Base-by-base conservation (phyloP, 768 basidiomycete genomes). In the Lactarius sanguifluus region DNA sequence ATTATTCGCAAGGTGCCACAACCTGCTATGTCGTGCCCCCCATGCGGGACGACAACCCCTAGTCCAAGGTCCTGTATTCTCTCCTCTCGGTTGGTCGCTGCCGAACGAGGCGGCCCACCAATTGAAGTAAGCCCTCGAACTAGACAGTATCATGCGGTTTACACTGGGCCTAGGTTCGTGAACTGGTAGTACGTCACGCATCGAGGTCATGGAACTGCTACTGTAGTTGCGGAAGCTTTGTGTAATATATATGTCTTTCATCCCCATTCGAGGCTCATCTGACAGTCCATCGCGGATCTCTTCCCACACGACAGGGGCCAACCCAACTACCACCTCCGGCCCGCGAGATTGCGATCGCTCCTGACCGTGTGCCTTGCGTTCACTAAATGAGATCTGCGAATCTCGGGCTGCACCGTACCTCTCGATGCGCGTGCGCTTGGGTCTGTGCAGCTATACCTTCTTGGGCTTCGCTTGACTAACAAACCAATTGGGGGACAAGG, bases 311-410 rank as follows among this genome's bases (percentile, higher is more conserved):
- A 57, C 9, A 34, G 34, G 34, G 34, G 34, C 34, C 34, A 9
- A 16, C 13, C 38, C 4, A 40, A 40, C 15, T 40, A 40, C 38
- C 38, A 10, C 13, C 36, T 38, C 38, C 10, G 15, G 38, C 15
- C n/a, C 5, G 0, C 1, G 20, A 16, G 23, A 41, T n/a, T 8
- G 7, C 9, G 5, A 16, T 28, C 1, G 32, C 20, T 36, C 43
- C 13, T 18, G 45, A 55, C 32, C 64, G 50, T 62, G 12, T 28
- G 47, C 65, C 65, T 54, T 57, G 61, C 52, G 50, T 41, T 32
- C 47, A 62, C 13, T 36, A 45, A 57, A 47, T 25, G 30, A 41
- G 16, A 30, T 52, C 30, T 40, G 57, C 65, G 61, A 23, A 67
- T 63, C 57, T 38, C 4, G 1, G 12, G 36, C 36, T 50, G n/a